These are phyloP conservation scores for Pyrenophora teres DNA, from an alignment of 2,329 filamentous ascomycete genomes.

Conservation along the genomic window DNA sequence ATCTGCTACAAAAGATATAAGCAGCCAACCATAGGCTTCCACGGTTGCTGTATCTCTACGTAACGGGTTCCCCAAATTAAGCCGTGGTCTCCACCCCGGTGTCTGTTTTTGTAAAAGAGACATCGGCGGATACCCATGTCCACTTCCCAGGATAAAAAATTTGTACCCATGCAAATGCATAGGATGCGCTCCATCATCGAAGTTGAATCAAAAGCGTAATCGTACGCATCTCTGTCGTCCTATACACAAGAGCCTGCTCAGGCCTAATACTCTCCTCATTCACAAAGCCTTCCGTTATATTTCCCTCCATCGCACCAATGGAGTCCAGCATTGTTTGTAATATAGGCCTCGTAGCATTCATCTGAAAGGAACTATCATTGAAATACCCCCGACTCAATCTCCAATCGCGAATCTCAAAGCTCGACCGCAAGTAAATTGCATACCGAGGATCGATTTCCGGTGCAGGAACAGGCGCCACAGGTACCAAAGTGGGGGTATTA, in stretches of 20 bases:
- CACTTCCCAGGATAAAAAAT: slow-evolving; percentile 6
- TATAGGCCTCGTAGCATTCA: slow-evolving; percentile 55
- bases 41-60: slow-evolving; percentile 71
- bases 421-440: slow-evolving; percentile 59
- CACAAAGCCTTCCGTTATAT: too few species aligned
- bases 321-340: slow-evolving; percentile 54
- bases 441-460: slow-evolving; percentile 56
- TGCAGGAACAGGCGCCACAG: slow-evolving; percentile 51
- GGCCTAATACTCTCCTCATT: too few species aligned
- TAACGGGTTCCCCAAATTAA: slow-evolving; percentile 51
- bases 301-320: background rate
- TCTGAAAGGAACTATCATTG: slow-evolving; percentile 61
- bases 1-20: slow-evolving; percentile 63
- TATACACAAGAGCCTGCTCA: too few species aligned
- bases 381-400: slow-evolving; percentile 63
- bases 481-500: slow-evolving; percentile 53
- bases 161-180: slow-evolving; percentile 52
- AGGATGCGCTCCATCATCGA: slow-evolving; percentile 37
- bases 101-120: slow-evolving; percentile 60
- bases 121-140: slow-evolving; percentile 51
- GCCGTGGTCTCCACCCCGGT: slow-evolving; percentile 26
- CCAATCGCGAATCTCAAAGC: slow-evolving; percentile 65
- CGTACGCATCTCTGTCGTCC: slow-evolving; percentile 29
- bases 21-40: slow-evolving; percentile 67
- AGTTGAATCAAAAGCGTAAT: slow-evolving; percentile 42